These are phyloP conservation scores for Wallacemonas sp. DNA, from an alignment of 208 protist genomes.

Conservation along the genomic window DNA sequence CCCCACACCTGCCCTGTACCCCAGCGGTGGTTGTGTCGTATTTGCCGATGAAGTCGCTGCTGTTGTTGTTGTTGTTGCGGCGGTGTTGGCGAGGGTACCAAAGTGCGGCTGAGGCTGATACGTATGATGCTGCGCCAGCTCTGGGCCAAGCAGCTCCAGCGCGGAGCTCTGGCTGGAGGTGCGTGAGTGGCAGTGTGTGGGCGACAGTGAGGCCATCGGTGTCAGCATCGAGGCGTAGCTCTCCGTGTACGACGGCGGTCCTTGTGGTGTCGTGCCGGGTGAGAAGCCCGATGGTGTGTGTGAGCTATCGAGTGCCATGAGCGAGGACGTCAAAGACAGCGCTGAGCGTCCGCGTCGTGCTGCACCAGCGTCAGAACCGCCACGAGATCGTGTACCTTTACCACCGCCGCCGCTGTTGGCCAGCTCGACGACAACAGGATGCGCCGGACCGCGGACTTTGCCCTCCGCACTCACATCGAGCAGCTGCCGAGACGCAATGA, in stretches of 20 bases:
- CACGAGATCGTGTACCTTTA: background rate
- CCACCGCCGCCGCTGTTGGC: constrained; percentile 46
- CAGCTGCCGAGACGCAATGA: constrained; percentile 49
- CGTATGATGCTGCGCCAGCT: background rate
- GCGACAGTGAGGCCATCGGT: background rate
- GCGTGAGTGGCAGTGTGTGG: background rate
- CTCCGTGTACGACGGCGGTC: no score
- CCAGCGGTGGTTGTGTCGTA: no score
- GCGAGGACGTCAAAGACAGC: background rate
- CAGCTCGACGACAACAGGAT: constrained; percentile 81
- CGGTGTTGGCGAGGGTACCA: background rate
- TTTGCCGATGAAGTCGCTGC: background rate
- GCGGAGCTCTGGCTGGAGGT: constrained; percentile 11
- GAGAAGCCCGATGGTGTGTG: background rate
- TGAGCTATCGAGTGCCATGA: background rate
- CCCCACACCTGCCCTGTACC: no score
- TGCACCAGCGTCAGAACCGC: background rate
- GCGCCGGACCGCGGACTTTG: constrained; percentile 61
- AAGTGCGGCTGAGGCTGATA: no score
- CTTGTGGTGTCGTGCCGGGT: no score
- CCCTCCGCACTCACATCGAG: constrained; percentile 46
- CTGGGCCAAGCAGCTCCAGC: background rate
- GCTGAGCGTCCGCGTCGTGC: background rate
- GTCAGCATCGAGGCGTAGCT: no score
- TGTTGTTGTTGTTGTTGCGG: background rate